Evolutionary conservation across 2,329 filamentous ascomycete species (phyloP).

Genomic region (Cladosporium sp.): DNA sequence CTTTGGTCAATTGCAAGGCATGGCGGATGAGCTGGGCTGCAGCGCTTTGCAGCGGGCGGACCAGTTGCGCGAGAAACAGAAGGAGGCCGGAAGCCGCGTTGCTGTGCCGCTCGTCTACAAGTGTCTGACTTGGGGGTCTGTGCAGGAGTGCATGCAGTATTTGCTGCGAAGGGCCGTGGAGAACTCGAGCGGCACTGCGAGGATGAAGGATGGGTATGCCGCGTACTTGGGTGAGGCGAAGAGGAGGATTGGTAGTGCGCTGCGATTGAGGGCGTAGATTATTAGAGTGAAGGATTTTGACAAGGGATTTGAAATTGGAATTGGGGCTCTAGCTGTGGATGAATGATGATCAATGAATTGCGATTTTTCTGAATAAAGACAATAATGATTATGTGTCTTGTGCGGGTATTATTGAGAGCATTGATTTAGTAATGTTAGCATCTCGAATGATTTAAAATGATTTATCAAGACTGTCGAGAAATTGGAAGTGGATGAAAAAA

Average conservation of each 20-base stretch:
- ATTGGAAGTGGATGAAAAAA: too few relatives aligned
- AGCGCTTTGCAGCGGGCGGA: conserved; percentile 43
- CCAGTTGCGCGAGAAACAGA: conserved; percentile 34
- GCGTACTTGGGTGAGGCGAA: conserved; percentile 6
- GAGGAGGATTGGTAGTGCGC: neutral
- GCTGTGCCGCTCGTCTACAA: conserved; percentile 44
- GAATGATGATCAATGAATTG: too few relatives aligned
- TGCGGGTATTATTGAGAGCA: too few relatives aligned
- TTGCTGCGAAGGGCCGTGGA: conserved; percentile 54
- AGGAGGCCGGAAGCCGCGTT: neutral
- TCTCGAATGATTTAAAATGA: too few relatives aligned
- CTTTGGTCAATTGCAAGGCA: conserved; percentile 85
- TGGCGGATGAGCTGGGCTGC: conserved; percentile 87
- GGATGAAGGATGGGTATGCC: conserved; percentile 33
- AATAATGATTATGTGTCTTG: too few relatives aligned
- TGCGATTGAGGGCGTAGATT: too few relatives aligned
- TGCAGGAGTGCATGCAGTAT: conserved; percentile 76
- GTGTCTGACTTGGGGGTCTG: conserved; percentile 53
- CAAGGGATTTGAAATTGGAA: too few relatives aligned
- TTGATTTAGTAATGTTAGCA: too few relatives aligned
- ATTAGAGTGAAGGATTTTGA: too few relatives aligned
- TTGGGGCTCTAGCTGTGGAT: too few relatives aligned
- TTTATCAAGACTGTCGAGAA: too few relatives aligned
- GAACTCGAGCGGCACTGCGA: conserved; percentile 57
- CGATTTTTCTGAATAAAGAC: too few relatives aligned